Conservation (phyloP, 768 basidiomycete genomes). For the Russula sp. region DNA sequence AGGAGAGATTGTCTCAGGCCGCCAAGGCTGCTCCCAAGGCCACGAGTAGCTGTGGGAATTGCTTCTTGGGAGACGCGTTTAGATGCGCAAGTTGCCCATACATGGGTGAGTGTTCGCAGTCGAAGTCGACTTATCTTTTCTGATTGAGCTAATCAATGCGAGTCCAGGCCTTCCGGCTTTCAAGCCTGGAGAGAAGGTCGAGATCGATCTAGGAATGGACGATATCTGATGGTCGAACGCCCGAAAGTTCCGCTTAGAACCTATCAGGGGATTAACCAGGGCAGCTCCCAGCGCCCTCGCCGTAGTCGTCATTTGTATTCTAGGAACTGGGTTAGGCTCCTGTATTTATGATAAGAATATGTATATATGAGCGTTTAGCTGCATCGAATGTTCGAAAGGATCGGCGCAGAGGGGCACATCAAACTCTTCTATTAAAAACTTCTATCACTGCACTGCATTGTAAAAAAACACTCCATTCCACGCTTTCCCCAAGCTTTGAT, state of each 20-base stretch:
- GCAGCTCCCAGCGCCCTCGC: neutral
- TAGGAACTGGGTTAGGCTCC: neutral
- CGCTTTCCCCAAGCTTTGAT: too few relatives aligned
- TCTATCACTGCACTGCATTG: too few relatives aligned
- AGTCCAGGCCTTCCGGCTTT: slow-evolving; percentile 89
- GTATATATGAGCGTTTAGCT: too few relatives aligned
- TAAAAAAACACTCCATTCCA: too few relatives aligned
- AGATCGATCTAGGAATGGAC: slow-evolving; percentile 84
- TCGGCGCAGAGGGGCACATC: too few relatives aligned
- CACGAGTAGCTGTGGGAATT: slow-evolving; percentile 95
- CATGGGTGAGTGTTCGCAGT: slow-evolving; percentile 58
- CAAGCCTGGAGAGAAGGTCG: slow-evolving; percentile 97
- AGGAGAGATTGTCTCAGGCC: slow-evolving; percentile 56
- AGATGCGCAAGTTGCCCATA: slow-evolving; percentile 95
- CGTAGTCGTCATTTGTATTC: neutral
- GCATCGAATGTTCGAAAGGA: too few relatives aligned
- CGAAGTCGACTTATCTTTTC: neutral
- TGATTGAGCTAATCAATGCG: slow-evolving; percentile 3
- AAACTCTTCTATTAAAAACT: too few relatives aligned
- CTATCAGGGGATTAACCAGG: neutral
- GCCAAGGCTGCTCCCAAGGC: slow-evolving; percentile 75
- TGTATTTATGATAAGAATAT: neutral
- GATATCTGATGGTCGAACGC: slow-evolving; percentile 54
- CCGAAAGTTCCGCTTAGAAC: neutral
- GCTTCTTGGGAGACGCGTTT: slow-evolving; percentile 97